Evolutionary conservation across 257 asterid genomes (phyloP), one percentile per base, ranked within the genome.

Genomic region (Osmanthus fragrans): DNA sequence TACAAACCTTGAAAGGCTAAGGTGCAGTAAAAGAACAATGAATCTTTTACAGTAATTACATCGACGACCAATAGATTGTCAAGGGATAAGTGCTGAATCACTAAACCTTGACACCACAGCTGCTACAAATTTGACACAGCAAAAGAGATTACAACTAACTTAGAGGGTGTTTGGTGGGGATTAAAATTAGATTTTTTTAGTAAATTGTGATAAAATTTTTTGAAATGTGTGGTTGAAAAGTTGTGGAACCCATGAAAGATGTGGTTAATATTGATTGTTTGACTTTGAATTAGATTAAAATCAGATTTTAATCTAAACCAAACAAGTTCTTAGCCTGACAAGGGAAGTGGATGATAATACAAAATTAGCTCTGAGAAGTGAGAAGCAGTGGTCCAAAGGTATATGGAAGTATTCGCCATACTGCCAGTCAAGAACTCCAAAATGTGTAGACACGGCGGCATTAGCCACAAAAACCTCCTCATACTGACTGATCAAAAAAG

Each of bases 81-180:
- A 47, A 74, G n/a, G 25, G 30, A 71, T 49, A 58, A 67, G 54
- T 36, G 65, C 9, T 58, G 65, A 72, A 71, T 19, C 49, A 29
- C 51, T 45, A 72, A 30, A 40, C 21, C 45, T 63, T 39, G 47
- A 65, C 65, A 54, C 5, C 73, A 77, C 47, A 68, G 32, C 32
- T 30, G 34, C 29, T 73, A 40, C 33, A 23, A 60, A 9, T 16
- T 45, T 34, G 65, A 10, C 18, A 42, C 16, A 18, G 49, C 23
- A 69, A 12, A 54, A 33, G 4, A 67, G 75, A 75, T 29, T 39
- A 58, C 8, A 60, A 47, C n/a, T n/a, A 47, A 25, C 15, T 3
- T n/a, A n/a, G n/a, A n/a, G n/a, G n/a, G n/a, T n/a, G n/a, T n/a
- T n/a, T n/a, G n/a, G n/a, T n/a, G n/a, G n/a, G n/a, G n/a, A n/a